phyloP scores from a whole-genome alignment of 805 yeast genomes.

The Pichia eremophila region DNA sequence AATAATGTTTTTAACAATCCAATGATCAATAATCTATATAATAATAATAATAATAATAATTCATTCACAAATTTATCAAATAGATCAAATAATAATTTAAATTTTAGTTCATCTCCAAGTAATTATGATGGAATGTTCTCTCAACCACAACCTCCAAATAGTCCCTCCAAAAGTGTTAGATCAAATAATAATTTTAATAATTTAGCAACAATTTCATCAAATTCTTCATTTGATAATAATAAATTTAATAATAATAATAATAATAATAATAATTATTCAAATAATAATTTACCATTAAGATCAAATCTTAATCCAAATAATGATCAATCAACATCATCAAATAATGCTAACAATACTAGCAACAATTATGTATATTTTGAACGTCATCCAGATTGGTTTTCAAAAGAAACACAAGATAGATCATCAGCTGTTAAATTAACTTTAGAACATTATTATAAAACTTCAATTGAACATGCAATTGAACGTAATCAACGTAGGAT shows the following conservation, averaged over 20 bases:
- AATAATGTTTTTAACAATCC: slow-evolving; percentile 21
- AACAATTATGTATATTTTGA: slow-evolving; percentile 60
- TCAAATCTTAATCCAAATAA: neutral
- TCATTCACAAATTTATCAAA: slow-evolving; percentile 13
- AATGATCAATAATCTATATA: slow-evolving; percentile 10
- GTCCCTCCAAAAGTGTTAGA: slow-evolving; percentile 27
- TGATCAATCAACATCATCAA: neutral
- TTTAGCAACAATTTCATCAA: slow-evolving; percentile 23
- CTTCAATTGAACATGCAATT: slow-evolving; percentile 83
- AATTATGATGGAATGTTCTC: slow-evolving; percentile 15
- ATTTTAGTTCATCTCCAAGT: slow-evolving; percentile 19
- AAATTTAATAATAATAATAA: neutral
- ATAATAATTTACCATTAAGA: neutral
- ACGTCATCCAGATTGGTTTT: slow-evolving; percentile 70
- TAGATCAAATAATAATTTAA: slow-evolving; percentile 4
- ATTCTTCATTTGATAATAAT: slow-evolving; percentile 15
- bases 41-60: slow-evolving; percentile 16
- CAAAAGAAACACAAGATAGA: slow-evolving; percentile 69
- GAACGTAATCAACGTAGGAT: slow-evolving; percentile 91
- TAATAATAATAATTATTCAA: slow-evolving; percentile 4
- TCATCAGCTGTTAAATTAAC: slow-evolving; percentile 77
- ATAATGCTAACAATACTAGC: slow-evolving; percentile 2
- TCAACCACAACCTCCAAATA: slow-evolving; percentile 26
- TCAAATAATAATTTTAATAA: slow-evolving; percentile 16
- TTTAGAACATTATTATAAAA: slow-evolving; percentile 76